Evolutionary conservation across 2,329 filamentous ascomycete species (phyloP), one percentile per base, ranked within the genome.

Genomic region (Metarhizium anisopliae): DNA sequence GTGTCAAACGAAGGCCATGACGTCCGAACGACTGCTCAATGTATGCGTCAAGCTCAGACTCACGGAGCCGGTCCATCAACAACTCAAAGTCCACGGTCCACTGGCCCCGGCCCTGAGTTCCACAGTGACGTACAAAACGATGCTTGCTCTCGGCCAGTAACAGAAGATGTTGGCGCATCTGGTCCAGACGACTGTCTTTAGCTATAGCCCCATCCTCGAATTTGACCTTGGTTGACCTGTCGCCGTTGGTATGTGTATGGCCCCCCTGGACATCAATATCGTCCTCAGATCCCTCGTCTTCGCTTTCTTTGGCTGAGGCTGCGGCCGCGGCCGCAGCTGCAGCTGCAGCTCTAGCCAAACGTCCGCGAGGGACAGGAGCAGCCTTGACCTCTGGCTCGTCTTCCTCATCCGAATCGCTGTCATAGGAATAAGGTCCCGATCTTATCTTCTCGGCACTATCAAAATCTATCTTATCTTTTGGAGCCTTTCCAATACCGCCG

Each of bases 41-140:
- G 47, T 91, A 86, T 14, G 85, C 84, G 68, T 96, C 90, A 35
- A 97, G 76, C 68, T 96, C 90, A 6, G 81, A 74, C 64, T 92
- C 86, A 49, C 87, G 85, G 38, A 97, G 74, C 52, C 80, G 79
- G 47, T 83, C 78, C 53, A 90, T 78, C 4, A 97, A 77, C 8
- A 81, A 77, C n/a, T 82, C 78, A 66, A 94, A 95, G 64, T 96
- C 86, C 5, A 97, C 83, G 0, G 84, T 86, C 89, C 91, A 99
- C 64, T 89, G 84, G 36, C 86, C 85, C 29, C 81, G 79, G 36
- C 82, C 83, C 40, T 77, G 73, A 47, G 73, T 77, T 29, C 86
- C 84, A 61, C 83, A 83, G 66, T 87, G 85, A 20, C 82, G 81
- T 53, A 90, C 75, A 62, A 94, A 92, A 1, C 78, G 74, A 69